Conservation (phyloP, 1,139 yeast species). For the Eremothecium sinecaudum region DNA sequence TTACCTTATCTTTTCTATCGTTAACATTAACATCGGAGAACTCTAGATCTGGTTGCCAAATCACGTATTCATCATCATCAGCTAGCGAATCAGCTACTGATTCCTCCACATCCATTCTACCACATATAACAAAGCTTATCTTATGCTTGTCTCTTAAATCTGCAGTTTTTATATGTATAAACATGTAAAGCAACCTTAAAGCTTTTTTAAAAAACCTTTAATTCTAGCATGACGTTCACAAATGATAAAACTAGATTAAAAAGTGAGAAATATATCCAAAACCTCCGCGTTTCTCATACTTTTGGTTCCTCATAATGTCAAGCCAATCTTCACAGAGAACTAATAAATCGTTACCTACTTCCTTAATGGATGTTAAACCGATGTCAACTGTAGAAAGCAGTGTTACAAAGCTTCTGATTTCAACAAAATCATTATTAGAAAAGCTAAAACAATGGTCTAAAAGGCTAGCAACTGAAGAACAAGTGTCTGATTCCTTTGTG, state of each 20-base stretch:
- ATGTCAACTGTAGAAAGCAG: conserved; percentile 61
- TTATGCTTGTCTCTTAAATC: neutral
- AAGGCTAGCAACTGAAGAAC: conserved; percentile 65
- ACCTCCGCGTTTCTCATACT: too few species aligned
- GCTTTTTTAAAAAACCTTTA: too few species aligned
- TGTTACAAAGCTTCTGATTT: conserved; percentile 72
- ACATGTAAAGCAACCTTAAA: too few species aligned
- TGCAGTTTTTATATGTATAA: neutral
- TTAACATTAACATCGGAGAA: too few species aligned
- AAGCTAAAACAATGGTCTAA: conserved; percentile 88
- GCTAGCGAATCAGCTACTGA: conserved; percentile 18
- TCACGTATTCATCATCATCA: conserved; percentile 12
- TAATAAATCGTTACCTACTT: conserved; percentile 1
- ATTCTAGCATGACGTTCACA: too few species aligned
- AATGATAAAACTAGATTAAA: too few species aligned
- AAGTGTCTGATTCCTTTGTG: conserved; percentile 87
- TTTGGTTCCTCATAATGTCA: conserved; percentile 3
- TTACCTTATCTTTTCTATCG: conserved; percentile 2
- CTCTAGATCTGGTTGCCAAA: conserved; percentile 6
- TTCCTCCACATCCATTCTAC: conserved; percentile 3
- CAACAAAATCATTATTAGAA: conserved; percentile 80
- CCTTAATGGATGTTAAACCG: conserved; percentile 6
- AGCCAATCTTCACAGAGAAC: conserved; percentile 4
- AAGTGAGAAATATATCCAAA: too few species aligned
- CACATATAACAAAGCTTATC: neutral